A percentile compares a stretch with the other conserved stretches of the same genome.
phyloP scores from a whole-genome alignment of 139 green algal genomes.

The Chlorella sp. region DNA sequence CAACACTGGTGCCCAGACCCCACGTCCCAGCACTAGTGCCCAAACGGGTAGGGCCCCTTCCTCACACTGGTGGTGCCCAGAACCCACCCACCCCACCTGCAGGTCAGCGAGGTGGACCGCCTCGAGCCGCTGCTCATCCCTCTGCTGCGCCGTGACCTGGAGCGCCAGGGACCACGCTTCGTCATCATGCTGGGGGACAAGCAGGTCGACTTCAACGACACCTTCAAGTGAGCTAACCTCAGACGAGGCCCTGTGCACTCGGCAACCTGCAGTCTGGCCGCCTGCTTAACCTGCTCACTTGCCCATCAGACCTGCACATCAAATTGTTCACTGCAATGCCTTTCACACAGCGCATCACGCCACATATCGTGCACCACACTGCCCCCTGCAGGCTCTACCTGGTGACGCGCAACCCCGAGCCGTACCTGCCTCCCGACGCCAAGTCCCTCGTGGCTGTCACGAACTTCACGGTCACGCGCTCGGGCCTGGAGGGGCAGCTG shows the following conservation, averaged over 20 bases:
- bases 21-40: too few species aligned
- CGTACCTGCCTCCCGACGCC: conserved; percentile 51
- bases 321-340: too few species aligned
- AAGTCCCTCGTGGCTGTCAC: conserved; percentile 46
- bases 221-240: conserved; percentile 26
- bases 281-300: too few species aligned
- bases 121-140: conserved; percentile 70
- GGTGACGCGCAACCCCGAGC: conserved; percentile 58
- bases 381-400: conserved; percentile 68
- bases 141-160: conserved; percentile 60
- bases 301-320: too few species aligned
- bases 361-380: too few species aligned
- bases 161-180: conserved; percentile 35
- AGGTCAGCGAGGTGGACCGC: conserved; percentile 59
- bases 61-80: too few species aligned
- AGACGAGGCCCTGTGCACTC: too few species aligned
- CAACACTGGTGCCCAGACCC: too few species aligned
- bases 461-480: conserved; percentile 71
- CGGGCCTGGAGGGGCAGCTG: conserved; percentile 44
- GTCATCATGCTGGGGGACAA: conserved; percentile 45
- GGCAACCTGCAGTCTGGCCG: not conserved
- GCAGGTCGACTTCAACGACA: conserved; percentile 67
- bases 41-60: too few species aligned
- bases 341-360: too few species aligned
- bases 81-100: too few species aligned